Evolutionary conservation across 116 monocot genomes (phyloP).

Genomic region (Iris pallida): DNA sequence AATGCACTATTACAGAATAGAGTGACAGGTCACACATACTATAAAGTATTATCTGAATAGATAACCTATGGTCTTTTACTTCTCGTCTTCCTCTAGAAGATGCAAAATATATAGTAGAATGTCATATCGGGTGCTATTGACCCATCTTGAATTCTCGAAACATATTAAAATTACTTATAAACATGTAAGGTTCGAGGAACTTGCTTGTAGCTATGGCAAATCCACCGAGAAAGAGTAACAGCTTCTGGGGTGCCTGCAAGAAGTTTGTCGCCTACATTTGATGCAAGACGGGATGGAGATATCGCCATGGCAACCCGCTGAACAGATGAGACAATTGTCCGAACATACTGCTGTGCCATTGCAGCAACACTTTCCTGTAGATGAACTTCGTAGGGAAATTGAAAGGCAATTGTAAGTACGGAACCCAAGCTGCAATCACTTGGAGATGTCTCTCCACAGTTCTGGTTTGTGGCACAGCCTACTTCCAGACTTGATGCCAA

Average conservation of each 20-base stretch:
- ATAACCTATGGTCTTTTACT: too few relatives aligned
- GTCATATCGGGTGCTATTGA: too few relatives aligned
- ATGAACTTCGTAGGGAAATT: conserved; percentile 77
- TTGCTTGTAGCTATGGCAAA: conserved; percentile 78
- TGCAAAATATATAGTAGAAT: too few relatives aligned
- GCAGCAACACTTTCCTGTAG: conserved; percentile 70
- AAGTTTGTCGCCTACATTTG: conserved; percentile 25
- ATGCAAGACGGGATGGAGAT: conserved; percentile 50
- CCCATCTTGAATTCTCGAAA: too few relatives aligned
- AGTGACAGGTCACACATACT: too few relatives aligned
- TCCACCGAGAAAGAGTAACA: conserved; percentile 74
- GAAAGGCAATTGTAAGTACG: conserved; percentile 88
- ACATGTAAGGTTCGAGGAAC: too few relatives aligned
- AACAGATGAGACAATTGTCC: conserved; percentile 73
- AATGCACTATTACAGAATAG: too few relatives aligned
- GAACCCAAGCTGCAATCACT: conserved; percentile 40
- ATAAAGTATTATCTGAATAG: too few relatives aligned
- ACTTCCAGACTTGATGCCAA: conserved; percentile 81
- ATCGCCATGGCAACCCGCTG: conserved; percentile 89
- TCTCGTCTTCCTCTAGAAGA: too few relatives aligned
- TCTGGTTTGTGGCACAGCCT: conserved; percentile 38
- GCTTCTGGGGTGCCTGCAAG: conserved; percentile 76
- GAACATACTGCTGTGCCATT: conserved; percentile 95
- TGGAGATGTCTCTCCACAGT: conserved; percentile 21
- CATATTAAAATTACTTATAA: too few relatives aligned